These are phyloP conservation scores for Schizosaccharomyces lindneri DNA, from an alignment of 805 yeast species.

Conservation along the genomic window DNA sequence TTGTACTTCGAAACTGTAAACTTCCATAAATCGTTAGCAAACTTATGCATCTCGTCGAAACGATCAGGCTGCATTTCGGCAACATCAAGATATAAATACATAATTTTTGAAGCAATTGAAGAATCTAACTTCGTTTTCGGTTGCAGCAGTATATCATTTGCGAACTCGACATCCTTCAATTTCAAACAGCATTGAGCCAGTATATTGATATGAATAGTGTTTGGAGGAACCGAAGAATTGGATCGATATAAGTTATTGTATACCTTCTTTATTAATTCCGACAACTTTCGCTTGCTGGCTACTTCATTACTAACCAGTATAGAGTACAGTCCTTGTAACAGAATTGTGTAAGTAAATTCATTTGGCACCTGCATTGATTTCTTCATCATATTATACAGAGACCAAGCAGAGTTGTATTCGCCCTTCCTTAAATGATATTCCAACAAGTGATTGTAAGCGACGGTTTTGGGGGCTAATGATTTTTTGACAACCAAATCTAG, in stretches of 20 bases:
- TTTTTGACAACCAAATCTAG: neutral
- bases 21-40: neutral
- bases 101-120: too few relatives aligned
- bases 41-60: neutral
- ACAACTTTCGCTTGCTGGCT: neutral
- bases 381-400: neutral
- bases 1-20: neutral
- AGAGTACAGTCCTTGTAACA: neutral
- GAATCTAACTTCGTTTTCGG: too few relatives aligned
- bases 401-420: neutral
- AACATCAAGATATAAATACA: neutral
- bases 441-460: neutral
- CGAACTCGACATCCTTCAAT: neutral
- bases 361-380: neutral
- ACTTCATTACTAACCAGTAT: neutral
- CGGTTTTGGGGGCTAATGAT: neutral
- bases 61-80: neutral
- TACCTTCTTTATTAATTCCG: neutral
- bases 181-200: neutral
- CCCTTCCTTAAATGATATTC: neutral
- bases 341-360: neutral
- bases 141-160: neutral
- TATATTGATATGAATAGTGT: neutral
- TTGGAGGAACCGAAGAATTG: neutral
- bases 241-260: neutral